Conservation (phyloP, 2,329 filamentous ascomycete species). For the Magnaporthiopsis poae region DNA sequence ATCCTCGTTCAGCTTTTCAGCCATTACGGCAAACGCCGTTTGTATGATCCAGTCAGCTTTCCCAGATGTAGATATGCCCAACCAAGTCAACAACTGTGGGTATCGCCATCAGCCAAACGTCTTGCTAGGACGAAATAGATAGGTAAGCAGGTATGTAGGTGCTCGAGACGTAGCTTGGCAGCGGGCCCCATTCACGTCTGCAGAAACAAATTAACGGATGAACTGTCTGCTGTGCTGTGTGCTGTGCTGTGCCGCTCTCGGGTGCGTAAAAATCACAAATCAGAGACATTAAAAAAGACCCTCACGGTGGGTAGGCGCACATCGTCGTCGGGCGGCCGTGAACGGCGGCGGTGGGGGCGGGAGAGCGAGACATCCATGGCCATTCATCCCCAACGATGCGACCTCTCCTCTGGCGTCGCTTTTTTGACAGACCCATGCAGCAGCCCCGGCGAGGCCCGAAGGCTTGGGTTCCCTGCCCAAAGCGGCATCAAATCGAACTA, state of each 20-base stretch:
- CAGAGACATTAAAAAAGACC: too few species aligned
- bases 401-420: background rate
- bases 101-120: background rate
- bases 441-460: too few species aligned
- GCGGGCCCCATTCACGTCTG: background rate
- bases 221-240: too few species aligned
- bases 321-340: background rate
- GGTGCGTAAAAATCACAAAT: too few species aligned
- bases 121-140: background rate
- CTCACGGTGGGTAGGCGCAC: background rate
- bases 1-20: too few species aligned
- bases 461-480: background rate
- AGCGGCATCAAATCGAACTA: too few species aligned
- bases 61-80: too few species aligned
- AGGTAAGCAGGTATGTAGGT: background rate
- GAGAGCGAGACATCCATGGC: background rate
- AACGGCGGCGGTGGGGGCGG: too few species aligned
- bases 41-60: too few species aligned
- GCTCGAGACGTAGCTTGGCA: background rate
- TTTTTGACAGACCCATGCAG: background rate
- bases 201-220: background rate
- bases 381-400: background rate
- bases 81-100: too few species aligned
- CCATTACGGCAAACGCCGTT: too few species aligned
- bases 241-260: too few species aligned